Conservation (phyloP, 805 yeast genomes). For the Starmerella sirachaensis region DNA sequence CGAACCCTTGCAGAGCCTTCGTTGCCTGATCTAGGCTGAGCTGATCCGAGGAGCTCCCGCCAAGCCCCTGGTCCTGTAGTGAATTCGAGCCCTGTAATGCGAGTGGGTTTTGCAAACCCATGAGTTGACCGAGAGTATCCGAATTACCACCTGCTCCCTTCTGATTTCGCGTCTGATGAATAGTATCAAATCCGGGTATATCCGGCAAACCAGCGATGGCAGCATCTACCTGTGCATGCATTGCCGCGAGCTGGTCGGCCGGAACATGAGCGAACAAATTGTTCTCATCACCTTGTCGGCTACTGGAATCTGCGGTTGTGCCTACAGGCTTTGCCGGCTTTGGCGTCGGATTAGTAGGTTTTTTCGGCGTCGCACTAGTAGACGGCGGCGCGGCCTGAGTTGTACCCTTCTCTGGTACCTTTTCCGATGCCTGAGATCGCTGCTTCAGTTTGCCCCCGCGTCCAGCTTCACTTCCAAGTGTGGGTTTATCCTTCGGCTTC, state of each 20-base stretch:
- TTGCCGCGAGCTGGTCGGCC: slow-evolving; percentile 19
- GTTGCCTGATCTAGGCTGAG: background rate
- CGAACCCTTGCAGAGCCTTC: background rate
- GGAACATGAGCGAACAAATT: slow-evolving; percentile 22
- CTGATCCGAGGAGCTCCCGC: background rate
- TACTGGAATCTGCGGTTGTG: background rate
- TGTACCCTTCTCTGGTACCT: background rate
- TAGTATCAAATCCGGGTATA: slow-evolving; percentile 19
- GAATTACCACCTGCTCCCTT: background rate
- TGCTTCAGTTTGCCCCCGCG: slow-evolving; percentile 17
- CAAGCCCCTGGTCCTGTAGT: background rate
- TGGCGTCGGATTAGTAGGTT: too few species aligned
- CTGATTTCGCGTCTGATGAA: too few species aligned
- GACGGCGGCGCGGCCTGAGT: too few species aligned
- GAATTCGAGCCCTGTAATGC: background rate
- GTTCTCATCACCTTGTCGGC: slow-evolving; percentile 18
- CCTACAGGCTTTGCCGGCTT: background rate
- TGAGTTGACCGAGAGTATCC: slow-evolving; percentile 1
- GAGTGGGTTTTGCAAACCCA: slow-evolving; percentile 5
- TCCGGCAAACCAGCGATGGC: slow-evolving; percentile 20
- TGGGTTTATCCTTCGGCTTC: background rate
- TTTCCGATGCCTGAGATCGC: slow-evolving; percentile 8
- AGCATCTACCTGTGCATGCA: slow-evolving; percentile 19
- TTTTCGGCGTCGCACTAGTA: too few species aligned
- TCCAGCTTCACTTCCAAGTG: slow-evolving; percentile 14